These are phyloP conservation scores for Cyathus striatus DNA, from an alignment of 768 basidiomycete species.

Conservation along the genomic window DNA sequence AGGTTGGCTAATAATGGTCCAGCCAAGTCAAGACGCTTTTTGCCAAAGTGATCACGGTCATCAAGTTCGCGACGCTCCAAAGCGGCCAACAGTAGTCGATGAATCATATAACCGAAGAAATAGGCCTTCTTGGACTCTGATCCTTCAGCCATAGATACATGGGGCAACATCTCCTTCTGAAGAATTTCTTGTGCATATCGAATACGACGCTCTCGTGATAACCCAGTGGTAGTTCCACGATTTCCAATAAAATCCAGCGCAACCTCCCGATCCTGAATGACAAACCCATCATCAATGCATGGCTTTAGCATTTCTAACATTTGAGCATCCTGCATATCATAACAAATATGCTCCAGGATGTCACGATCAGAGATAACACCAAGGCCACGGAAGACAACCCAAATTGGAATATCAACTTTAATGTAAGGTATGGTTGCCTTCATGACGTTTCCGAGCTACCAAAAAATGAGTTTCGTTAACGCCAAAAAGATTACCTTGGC, in stretches of 20 bases:
- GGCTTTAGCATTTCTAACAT: slow-evolving; percentile 98
- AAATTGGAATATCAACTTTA: slow-evolving; percentile 96
- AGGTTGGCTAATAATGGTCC: slow-evolving; percentile 95
- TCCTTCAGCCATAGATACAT: slow-evolving; percentile 93
- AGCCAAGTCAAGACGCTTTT: slow-evolving; percentile 94
- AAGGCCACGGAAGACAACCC: slow-evolving; percentile 97
- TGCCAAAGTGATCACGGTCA: slow-evolving; percentile 99
- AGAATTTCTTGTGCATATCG: slow-evolving; percentile 96
- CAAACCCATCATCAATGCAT: slow-evolving; percentile 97
- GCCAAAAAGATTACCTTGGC: slow-evolving; percentile 20
- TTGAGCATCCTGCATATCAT: slow-evolving; percentile 92
- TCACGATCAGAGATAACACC: slow-evolving; percentile 97
- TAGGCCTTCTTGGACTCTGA: slow-evolving; percentile 98
- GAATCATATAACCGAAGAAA: slow-evolving; percentile 99
- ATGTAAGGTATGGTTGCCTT: slow-evolving; percentile 98
- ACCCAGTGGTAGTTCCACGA: slow-evolving; percentile 91
- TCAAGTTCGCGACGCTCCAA: slow-evolving; percentile 93
- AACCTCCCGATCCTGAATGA: slow-evolving; percentile 95
- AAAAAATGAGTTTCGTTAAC: slow-evolving; percentile 4
- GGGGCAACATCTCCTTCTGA: slow-evolving; percentile 98
- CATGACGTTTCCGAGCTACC: slow-evolving; percentile 84
- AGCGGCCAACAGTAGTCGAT: slow-evolving; percentile 89
- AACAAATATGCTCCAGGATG: slow-evolving; percentile 97
- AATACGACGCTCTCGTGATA: slow-evolving; percentile 88
- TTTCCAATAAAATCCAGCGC: slow-evolving; percentile 98